Percentiles rank a stretch among this genome's conserved stretches.
These are phyloP conservation scores for Silene conica DNA, from an alignment of 148 eudicot species.

Conservation along the genomic window DNA sequence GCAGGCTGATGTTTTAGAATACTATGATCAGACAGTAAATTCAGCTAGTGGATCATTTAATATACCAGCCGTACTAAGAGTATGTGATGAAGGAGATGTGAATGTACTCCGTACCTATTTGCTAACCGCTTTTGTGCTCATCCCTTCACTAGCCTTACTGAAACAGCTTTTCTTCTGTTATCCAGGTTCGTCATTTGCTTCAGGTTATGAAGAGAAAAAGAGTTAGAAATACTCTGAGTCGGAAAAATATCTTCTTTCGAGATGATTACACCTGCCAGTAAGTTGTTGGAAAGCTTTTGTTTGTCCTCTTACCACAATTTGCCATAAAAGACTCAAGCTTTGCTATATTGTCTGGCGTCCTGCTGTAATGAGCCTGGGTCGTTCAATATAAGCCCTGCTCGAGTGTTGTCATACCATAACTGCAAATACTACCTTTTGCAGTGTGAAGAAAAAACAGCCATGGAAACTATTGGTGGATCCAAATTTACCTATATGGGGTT, in stretches of 20 bases:
- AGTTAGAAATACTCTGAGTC: slow-evolving; percentile 68
- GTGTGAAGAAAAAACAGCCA: too few species aligned
- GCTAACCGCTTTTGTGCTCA: slow-evolving; percentile 7
- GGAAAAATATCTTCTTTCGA: slow-evolving; percentile 71
- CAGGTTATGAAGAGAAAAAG: slow-evolving; percentile 86
- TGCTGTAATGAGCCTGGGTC: too few species aligned
- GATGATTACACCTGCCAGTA: slow-evolving; percentile 91
- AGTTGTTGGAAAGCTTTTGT: slow-evolving; percentile 30
- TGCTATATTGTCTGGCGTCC: too few species aligned
- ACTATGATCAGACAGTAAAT: slow-evolving; percentile 82
- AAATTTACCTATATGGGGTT: too few species aligned
- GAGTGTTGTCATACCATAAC: too few species aligned
- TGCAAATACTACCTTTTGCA: too few species aligned
- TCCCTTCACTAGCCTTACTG: slow-evolving; percentile 10
- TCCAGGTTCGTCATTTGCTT: slow-evolving; percentile 86
- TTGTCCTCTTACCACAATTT: neutral
- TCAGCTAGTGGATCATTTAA: slow-evolving; percentile 90
- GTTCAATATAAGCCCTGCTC: too few species aligned
- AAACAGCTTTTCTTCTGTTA: slow-evolving; percentile 9
- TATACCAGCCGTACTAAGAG: slow-evolving; percentile 96
- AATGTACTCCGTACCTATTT: neutral
- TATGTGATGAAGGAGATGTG: slow-evolving; percentile 25
- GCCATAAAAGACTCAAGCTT: too few species aligned
- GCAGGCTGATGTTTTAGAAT: slow-evolving; percentile 98
- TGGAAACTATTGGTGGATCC: too few species aligned